Base-by-base conservation (phyloP, 1,139 yeast genomes). In the Williopsis jadinii region DNA sequence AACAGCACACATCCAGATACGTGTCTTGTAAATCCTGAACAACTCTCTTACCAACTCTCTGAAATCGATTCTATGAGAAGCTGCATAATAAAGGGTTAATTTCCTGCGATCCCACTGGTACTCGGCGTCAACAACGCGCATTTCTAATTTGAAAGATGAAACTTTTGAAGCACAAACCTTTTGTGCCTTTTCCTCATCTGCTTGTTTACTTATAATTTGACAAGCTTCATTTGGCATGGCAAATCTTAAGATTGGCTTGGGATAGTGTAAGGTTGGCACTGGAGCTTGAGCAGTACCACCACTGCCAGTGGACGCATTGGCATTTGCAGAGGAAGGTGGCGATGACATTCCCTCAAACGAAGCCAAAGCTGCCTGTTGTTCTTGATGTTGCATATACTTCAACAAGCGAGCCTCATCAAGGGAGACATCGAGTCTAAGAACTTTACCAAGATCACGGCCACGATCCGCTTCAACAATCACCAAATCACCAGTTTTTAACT, bases 1-100 rank as follows among this genome's bases (percentile, higher is more conserved):
- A 15, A 90, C 86, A 8, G 97, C 95, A 67, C 97, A 90, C 76
- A 90, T 78, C 98, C 98, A 94, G 53, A 92, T 92, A 60, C 98
- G 76, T 2, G 97, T 92, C 67, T 92, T 92, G 72, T 88, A 92
- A 46, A 87, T 83, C 55, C 94, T 80, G 68, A 92, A 92, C 51
- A 92, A 68, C 56, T 92, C 97, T 54, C 92, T 83, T 43, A 92
- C 95, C 58, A 94, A 73, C 40, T 87, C 95, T 58, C 98, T 75
- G 61, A 92, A 92, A 62, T 92, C 98, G 48, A 92, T 87, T 55
- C 98, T 73, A 56, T 83, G 84, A 52, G 78, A 77, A 35, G 71
- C 67, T 34, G 61, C 58, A 64, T 92, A 92, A 61, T 88, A 92
- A 59, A 92, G 88, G 4, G 95, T 92, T 59, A 92, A 71, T 65